Evolutionary conservation across 2,329 filamentous ascomycete genomes (phyloP), one percentile per base, ranked within the genome.

Genomic region (Dothideomycetidae sp.): DNA sequence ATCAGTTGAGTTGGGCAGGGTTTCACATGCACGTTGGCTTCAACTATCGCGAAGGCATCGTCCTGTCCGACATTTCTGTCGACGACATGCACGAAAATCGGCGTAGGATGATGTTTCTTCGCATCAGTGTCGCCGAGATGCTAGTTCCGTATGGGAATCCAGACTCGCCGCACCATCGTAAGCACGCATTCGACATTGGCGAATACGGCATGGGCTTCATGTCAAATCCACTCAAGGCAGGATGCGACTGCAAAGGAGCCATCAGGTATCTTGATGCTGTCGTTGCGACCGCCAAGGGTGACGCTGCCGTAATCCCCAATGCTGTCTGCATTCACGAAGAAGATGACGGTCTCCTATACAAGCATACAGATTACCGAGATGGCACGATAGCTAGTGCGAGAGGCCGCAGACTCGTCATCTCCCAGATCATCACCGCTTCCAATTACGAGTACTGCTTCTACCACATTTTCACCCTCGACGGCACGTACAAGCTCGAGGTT

Each of bases 371-470:
- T 57, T 78, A 70, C 60, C 64, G 75, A 3, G 80, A 73, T 0
- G 63, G 65, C 18, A 65, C 71, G 2, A 73, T 73, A 0, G 72
- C 74, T 1, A 71, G 79, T 1, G 71, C 70, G 0, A 63, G 77
- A 5, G 63, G 67, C 40, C 67, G 76, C 1, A 70, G 78, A 46
- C 63, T 81, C 2, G 73, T 81, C 0, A 54, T 81, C 2, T 76
- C 81, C 47, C 75, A 71, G 50, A 75, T 80, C 53, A 71, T 76
- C 44, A 81, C 76, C 0, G 65, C 81, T 2, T 71, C 71, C 13
- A 81, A 81, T 56, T 81, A 81, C 58, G 76, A 81, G 49, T 81
- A 81, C 50, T 67, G 79, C 29, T 71, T 80, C 41, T 67, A 69
- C 2, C 79, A 68, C 54, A 69, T 73, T 43, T 72, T 81, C 42